Conservation (phyloP, 441 rosid species). For the Theobroma grandiflorum region DNA sequence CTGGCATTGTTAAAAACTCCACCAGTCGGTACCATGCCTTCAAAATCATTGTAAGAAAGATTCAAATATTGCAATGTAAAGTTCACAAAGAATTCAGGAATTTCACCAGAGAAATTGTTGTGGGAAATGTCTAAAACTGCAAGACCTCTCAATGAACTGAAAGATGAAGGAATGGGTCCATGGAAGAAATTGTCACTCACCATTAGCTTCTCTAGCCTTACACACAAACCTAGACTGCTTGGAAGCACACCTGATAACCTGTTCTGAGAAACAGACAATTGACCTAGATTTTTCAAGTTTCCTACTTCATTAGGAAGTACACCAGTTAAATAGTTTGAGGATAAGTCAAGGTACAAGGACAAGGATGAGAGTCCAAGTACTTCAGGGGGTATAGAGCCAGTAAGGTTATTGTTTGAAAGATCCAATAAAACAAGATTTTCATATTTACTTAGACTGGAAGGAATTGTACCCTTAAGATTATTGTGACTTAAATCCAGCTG, state of each 20-base stretch:
- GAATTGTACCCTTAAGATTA: conserved; percentile 18
- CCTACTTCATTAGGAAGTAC: conserved; percentile 24
- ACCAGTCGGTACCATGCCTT: conserved; percentile 29
- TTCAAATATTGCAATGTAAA: neutral
- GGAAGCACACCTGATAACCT: neutral
- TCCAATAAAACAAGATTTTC: neutral
- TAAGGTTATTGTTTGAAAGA: conserved; percentile 19
- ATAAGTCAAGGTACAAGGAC: neutral
- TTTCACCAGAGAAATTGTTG: conserved; percentile 30
- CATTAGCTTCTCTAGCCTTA: too few species aligned
- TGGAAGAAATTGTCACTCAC: neutral
- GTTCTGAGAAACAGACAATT: neutral
- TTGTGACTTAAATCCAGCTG: neutral
- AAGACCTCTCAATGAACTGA: conserved; percentile 26
- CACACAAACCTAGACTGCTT: too few species aligned
- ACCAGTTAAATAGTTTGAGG: conserved; percentile 19
- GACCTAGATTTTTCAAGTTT: neutral
- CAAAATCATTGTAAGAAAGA: conserved; percentile 35
- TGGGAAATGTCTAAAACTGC: conserved; percentile 22
- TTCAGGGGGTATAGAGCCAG: conserved; percentile 5
- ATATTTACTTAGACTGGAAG: neutral
- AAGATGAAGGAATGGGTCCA: conserved; percentile 31
- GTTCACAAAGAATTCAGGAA: conserved; percentile 24
- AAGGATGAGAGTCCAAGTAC: neutral
- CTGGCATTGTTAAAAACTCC: conserved; percentile 38